Conservation (phyloP, 495 filamentous ascomycete species). For the Podospora didyma region DNA sequence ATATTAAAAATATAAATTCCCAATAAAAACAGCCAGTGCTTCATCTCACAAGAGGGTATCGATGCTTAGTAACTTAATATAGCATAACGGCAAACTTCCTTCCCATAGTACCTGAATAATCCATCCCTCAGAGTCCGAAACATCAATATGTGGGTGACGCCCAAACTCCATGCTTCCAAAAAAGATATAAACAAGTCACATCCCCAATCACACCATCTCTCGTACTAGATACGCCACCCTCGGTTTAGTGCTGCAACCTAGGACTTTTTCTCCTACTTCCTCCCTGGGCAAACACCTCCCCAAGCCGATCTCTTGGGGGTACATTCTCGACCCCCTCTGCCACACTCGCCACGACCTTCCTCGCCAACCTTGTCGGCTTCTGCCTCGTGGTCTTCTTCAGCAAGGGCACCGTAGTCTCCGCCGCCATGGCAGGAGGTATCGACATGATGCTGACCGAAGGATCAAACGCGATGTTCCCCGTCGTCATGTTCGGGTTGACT, state of each 20-base stretch:
- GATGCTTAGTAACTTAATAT: constrained; percentile 17
- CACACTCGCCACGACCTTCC: constrained; percentile 40
- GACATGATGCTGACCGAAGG: constrained; percentile 25
- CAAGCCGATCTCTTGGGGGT: constrained; percentile 39
- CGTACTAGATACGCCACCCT: background rate
- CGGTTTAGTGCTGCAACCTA: constrained; percentile 26
- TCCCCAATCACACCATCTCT: no score
- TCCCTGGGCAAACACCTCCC: constrained; percentile 14
- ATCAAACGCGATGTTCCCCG: constrained; percentile 25
- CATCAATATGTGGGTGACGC: no score
- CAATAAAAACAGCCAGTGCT: constrained; percentile 4
- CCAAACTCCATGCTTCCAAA: background rate
- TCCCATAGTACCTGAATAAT: background rate
- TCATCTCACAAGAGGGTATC: constrained; percentile 13
- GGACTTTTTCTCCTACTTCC: constrained; percentile 50
- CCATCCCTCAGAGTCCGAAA: background rate
- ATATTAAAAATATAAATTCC: background rate
- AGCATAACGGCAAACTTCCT: constrained; percentile 5
- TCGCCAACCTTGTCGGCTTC: constrained; percentile 35
- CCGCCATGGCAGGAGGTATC: constrained; percentile 20
- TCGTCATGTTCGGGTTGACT: constrained; percentile 40
- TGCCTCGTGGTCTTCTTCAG: constrained; percentile 51
- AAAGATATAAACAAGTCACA: background rate
- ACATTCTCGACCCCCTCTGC: constrained; percentile 61
- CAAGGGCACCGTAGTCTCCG: constrained; percentile 36